These are phyloP conservation scores for Acanthamoeba triangularis DNA, from an alignment of 208 protist genomes.

Conservation along the genomic window DNA sequence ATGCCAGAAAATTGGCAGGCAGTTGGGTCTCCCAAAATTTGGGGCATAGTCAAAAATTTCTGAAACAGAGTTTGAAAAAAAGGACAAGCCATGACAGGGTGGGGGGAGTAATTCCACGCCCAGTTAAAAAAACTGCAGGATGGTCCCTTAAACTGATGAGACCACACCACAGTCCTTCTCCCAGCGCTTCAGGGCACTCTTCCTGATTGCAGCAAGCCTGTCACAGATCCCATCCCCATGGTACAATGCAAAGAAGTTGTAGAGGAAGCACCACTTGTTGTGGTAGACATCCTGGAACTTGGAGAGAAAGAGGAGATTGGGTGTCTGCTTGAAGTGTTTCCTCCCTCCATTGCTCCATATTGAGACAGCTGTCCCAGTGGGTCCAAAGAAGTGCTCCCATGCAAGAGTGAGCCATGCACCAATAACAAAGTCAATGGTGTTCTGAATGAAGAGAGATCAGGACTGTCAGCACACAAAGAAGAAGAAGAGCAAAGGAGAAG, in stretches of 20 bases:
- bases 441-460: background rate
- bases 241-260: background rate
- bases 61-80: too few species aligned
- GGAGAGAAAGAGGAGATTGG: background rate
- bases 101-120: too few species aligned
- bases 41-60: too few species aligned
- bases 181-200: background rate
- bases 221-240: slow-evolving; percentile 3
- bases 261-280: background rate
- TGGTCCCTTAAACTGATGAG: too few species aligned
- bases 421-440: background rate
- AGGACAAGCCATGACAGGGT: too few species aligned
- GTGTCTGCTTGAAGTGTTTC: background rate
- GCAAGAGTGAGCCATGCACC: background rate
- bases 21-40: too few species aligned
- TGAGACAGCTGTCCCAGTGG: background rate
- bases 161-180: background rate
- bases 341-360: background rate
- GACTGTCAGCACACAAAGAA: background rate
- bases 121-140: too few species aligned
- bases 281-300: background rate
- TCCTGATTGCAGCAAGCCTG: background rate
- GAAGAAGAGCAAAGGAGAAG: background rate
- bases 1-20: too few species aligned
- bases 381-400: background rate